These are phyloP conservation scores for Coemansia sp. DNA, from an alignment of 192 early-diverging fungal species.

Conservation along the genomic window DNA sequence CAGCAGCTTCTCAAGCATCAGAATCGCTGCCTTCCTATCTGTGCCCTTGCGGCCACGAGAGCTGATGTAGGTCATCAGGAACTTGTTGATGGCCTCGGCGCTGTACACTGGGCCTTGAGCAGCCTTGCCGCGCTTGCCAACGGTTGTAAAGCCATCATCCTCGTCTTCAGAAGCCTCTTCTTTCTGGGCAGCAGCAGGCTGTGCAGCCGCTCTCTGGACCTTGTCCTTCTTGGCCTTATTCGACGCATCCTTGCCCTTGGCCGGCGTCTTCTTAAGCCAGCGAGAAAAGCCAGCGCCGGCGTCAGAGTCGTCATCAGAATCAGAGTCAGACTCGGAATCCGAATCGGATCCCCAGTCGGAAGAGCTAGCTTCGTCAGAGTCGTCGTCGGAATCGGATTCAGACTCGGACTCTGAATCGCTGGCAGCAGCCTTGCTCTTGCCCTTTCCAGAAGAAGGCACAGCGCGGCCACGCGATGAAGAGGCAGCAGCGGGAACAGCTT, in stretches of 20 bases:
- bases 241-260: slow-evolving; percentile 21
- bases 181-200: slow-evolving; percentile 15
- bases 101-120: slow-evolving; percentile 62
- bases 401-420: slow-evolving; percentile 13
- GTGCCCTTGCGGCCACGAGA: slow-evolving; percentile 96
- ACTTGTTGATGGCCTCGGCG: slow-evolving; percentile 78
- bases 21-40: slow-evolving; percentile 77
- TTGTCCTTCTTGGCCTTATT: slow-evolving; percentile 50
- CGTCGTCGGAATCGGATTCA: slow-evolving; percentile 20
- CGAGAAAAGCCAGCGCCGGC: slow-evolving; percentile 32
- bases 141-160: slow-evolving; percentile 69
- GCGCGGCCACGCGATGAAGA: neutral
- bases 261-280: slow-evolving; percentile 52
- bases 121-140: slow-evolving; percentile 68
- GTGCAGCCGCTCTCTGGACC: slow-evolving; percentile 23
- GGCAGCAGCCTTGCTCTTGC: slow-evolving; percentile 14
- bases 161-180: slow-evolving; percentile 35
- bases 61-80: slow-evolving; percentile 72
- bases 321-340: slow-evolving; percentile 31
- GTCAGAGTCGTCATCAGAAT: slow-evolving; percentile 22
- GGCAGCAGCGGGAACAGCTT: slow-evolving; percentile 9
- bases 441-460: neutral
- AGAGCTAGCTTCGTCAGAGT: slow-evolving; percentile 14
- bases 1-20: slow-evolving; percentile 65
- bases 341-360: slow-evolving; percentile 29